Evolutionary conservation across 148 eudicot genomes (phyloP).

Genomic region (Rhododendron ferrugineum): DNA sequence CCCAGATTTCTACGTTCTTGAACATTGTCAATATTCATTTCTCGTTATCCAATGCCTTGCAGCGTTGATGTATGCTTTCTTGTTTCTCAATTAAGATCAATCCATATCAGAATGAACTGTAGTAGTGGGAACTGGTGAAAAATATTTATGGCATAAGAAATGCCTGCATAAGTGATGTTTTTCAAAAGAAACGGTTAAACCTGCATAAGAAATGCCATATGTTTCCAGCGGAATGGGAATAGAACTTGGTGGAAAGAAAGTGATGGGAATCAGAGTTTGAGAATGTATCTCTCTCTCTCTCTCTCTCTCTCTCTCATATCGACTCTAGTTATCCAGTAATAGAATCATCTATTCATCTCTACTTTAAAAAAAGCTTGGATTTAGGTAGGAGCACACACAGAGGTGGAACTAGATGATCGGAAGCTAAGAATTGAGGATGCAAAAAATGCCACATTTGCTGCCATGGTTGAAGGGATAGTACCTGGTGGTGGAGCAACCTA

Average conservation of each 20-base stretch:
- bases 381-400: conserved; percentile 94
- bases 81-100: background rate
- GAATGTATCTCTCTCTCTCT: background rate
- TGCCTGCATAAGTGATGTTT: background rate
- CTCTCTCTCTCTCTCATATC: background rate
- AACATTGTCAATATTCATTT: no score
- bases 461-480: conserved; percentile 87
- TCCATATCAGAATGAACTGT: background rate
- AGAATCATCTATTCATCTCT: background rate
- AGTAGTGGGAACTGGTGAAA: background rate
- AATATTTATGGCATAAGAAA: background rate
- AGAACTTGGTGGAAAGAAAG: background rate
- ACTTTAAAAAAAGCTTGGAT: conserved; percentile 8
- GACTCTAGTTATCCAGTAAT: background rate
- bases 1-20: background rate
- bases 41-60: background rate
- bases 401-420: conserved; percentile 84
- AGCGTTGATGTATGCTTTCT: background rate
- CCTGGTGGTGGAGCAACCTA: conserved; percentile 96
- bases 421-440: conserved; percentile 96
- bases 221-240: background rate
- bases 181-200: background rate
- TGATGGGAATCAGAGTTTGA: background rate
- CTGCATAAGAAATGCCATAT: background rate
- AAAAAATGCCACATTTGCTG: conserved; percentile 83